Evolutionary conservation across 1,284 basidiomycete genomes (phyloP).

Genomic region (Malassezia nana): DNA sequence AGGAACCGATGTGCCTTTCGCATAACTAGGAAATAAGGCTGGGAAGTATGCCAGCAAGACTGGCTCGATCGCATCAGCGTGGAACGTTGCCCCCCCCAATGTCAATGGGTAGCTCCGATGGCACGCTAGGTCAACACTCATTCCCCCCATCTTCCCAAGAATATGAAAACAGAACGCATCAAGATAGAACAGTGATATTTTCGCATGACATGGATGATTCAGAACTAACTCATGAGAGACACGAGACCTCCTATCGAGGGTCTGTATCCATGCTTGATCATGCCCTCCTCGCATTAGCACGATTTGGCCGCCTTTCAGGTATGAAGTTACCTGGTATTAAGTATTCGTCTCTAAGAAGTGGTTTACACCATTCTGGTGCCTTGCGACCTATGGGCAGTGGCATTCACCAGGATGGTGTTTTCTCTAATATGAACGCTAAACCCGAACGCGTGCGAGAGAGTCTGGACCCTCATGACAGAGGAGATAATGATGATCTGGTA

Average conservation of each 20-base stretch:
- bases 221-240: not conserved
- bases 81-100: not conserved
- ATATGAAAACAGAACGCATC: not conserved
- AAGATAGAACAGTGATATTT: not conserved
- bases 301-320: constrained; percentile 41
- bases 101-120: not conserved
- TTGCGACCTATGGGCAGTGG: constrained; percentile 58
- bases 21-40: not conserved
- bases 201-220: not conserved
- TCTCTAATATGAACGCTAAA: constrained; percentile 87
- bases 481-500: constrained; percentile 63
- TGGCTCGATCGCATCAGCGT: not conserved
- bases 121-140: not conserved
- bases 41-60: constrained; percentile 5
- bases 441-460: constrained; percentile 52
- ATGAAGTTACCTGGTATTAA: constrained; percentile 44
- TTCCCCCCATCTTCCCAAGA: not conserved
- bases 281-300: constrained; percentile 28
- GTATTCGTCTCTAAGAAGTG: constrained; percentile 20
- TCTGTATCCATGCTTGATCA: constrained; percentile 18
- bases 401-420: constrained; percentile 82
- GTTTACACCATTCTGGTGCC: constrained; percentile 18
- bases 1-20: not conserved
- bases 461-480: constrained; percentile 50
- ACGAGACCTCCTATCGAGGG: not conserved